Base-by-base conservation (phyloP, 2,329 filamentous ascomycete genomes). In the Microdochium paspali region DNA sequence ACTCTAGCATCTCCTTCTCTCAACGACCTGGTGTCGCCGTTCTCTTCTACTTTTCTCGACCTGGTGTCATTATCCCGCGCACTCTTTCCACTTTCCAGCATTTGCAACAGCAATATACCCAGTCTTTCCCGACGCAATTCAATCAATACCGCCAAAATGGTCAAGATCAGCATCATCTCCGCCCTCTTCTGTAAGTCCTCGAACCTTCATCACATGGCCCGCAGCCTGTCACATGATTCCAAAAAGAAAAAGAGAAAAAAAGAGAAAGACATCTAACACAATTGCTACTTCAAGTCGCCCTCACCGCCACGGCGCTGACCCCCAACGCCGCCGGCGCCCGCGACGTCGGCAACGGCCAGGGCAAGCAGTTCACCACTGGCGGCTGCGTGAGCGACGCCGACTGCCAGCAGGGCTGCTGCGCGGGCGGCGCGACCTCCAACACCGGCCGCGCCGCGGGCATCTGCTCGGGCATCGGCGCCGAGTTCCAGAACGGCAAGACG, bases 331-430 rank as follows among this genome's bases (percentile, higher is more conserved):
- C 63, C 6, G 64, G 63, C 24, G 62, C 64, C 30, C 58, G 58
- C 44, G 57, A 64, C 45, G 63, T 66, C 32, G 63, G 63, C 30
- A 54, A 58, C 44, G 63, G 56, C n/a, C 53, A 64, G 7, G 59
- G 54, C 3, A 46, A 53, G 28, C 64, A 67, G 48, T 66, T 67
- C 57, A 67, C 60, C n/a, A 67, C 64, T 13, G 64, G 63, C 28
- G 64, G 65, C 18, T 67, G 64, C 46, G 54, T 60, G 32, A 50
- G 56, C 20, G 57, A 67, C 47, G 61, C 60, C 12, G 64, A 65
- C 49, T 65, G 62, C 56, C 50, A 51, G 24, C 58, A 61, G 47
- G 58, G 55, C 40, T 65, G 62, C 56, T 65, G 62, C 46, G 61
- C 61, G 15, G 55, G 55, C 35, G 55, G 55, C n/a, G 55, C 55